A percentile compares a stretch with the other conserved stretches of the same genome.
phyloP scores from a whole-genome alignment of 768 basidiomycete species.

The Lactarius indigo region DNA sequence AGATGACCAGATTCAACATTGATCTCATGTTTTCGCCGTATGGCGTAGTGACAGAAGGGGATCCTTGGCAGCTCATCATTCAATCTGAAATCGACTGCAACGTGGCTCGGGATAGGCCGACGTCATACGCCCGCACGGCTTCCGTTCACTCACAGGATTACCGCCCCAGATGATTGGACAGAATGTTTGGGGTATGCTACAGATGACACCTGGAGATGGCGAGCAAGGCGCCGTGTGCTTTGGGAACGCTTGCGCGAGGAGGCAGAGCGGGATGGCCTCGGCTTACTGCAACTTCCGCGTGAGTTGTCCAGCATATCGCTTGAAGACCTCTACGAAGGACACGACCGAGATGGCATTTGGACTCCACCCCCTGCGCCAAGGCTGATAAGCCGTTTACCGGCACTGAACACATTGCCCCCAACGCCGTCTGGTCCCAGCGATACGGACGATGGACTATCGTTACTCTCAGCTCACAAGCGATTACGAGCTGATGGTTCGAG shows the following conservation, averaged over 20 bases:
- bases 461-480: constrained; percentile 20
- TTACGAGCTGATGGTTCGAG: constrained; percentile 20
- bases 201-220: constrained; percentile 21
- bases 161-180: constrained; percentile 20
- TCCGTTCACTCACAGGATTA: neutral
- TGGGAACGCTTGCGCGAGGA: constrained; percentile 23
- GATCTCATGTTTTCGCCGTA: constrained; percentile 22
- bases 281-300: constrained; percentile 11
- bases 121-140: neutral
- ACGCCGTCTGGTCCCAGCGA: constrained; percentile 5
- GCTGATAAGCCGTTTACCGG: constrained; percentile 11
- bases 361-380: constrained; percentile 23
- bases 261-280: constrained; percentile 20
- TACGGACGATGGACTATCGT: constrained; percentile 13
- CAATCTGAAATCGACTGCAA: constrained; percentile 13
- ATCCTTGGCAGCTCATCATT: constrained; percentile 20
- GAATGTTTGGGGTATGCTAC: constrained; percentile 14
- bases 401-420: constrained; percentile 1
- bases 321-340: constrained; percentile 10
- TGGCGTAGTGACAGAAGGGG: constrained; percentile 17
- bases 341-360: constrained; percentile 3
- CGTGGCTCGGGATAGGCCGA: neutral
- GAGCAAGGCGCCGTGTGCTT: constrained; percentile 24
- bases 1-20: constrained; percentile 19
- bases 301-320: constrained; percentile 20